Conservation (phyloP, 257 asterid genomes). For the Primulina eburnea region DNA sequence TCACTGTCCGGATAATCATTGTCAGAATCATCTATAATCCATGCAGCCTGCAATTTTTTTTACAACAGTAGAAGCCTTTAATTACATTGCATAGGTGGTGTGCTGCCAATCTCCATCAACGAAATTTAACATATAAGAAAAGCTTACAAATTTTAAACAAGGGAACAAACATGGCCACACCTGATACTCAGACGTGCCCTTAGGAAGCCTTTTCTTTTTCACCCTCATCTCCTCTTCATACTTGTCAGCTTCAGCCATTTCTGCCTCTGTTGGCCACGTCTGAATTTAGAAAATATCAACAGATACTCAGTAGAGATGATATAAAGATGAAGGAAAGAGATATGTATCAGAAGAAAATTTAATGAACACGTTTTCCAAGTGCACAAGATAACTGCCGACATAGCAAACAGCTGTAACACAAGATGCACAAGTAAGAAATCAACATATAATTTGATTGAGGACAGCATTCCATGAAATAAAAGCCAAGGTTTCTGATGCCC, state of each 20-base stretch:
- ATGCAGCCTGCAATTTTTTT: conserved; percentile 71
- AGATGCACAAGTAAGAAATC: background rate
- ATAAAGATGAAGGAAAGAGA: conserved; percentile 14
- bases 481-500: background rate
- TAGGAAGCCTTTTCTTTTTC: conserved; percentile 65
- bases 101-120: conserved; percentile 3
- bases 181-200: conserved; percentile 92
- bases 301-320: conserved; percentile 9
- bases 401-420: background rate
- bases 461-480: background rate
- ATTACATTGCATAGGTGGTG: conserved; percentile 15
- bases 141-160: conserved; percentile 9
- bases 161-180: conserved; percentile 33
- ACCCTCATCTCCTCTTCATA: conserved; percentile 46
- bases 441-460: background rate
- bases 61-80: conserved; percentile 13
- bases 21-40: conserved; percentile 86
- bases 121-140: background rate
- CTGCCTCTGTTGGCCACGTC: conserved; percentile 99
- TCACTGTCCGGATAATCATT: conserved; percentile 60
- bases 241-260: conserved; percentile 87
- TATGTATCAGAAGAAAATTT: conserved; percentile 7
- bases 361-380: conserved; percentile 5
- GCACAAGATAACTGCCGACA: conserved; percentile 12
- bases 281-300: conserved; percentile 30